phyloP scores from a whole-genome alignment of 371 early-diverging fungal species.

The Dichotomocladium elegans region DNA sequence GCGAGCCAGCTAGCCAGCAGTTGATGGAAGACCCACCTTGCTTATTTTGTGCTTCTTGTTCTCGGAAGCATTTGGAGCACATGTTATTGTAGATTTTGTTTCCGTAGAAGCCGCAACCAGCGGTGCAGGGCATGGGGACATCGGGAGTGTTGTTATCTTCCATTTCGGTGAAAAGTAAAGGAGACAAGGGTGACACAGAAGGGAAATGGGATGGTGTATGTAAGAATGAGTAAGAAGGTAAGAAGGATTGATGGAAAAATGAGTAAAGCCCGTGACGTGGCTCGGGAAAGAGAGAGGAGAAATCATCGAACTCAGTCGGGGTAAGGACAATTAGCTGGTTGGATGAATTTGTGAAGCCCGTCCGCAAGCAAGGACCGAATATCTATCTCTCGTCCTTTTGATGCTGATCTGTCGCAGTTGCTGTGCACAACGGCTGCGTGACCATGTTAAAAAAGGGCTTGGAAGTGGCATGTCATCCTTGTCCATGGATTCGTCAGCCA shows the following conservation, averaged over 20 bases:
- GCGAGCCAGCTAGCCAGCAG: too few relatives aligned
- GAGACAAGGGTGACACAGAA: not conserved
- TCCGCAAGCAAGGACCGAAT: too few relatives aligned
- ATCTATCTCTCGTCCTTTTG: too few relatives aligned
- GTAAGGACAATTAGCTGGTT: not conserved
- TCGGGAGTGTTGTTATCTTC: conserved; percentile 56
- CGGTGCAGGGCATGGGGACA: conserved; percentile 55
- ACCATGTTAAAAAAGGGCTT: too few relatives aligned
- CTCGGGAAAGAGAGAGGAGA: too few relatives aligned
- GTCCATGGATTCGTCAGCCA: too few relatives aligned
- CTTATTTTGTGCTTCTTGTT: conserved; percentile 15
- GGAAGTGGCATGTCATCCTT: too few relatives aligned
- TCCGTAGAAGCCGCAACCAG: conserved; percentile 68
- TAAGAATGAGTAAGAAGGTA: not conserved
- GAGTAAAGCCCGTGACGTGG: conserved; percentile 4
- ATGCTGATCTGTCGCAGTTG: too few relatives aligned
- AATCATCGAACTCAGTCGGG: not conserved
- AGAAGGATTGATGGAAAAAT: conserved; percentile 3
- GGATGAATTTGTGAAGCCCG: conserved; percentile 1
- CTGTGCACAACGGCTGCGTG: too few relatives aligned
- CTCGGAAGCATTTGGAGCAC: conserved; percentile 75
- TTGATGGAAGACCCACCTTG: not conserved
- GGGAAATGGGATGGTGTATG: not conserved
- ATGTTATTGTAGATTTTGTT: conserved; percentile 65
- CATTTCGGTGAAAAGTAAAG: conserved; percentile 31